These are phyloP conservation scores for Glaciozyma martinii DNA, from an alignment of 768 basidiomycete genomes.

Conservation along the genomic window DNA sequence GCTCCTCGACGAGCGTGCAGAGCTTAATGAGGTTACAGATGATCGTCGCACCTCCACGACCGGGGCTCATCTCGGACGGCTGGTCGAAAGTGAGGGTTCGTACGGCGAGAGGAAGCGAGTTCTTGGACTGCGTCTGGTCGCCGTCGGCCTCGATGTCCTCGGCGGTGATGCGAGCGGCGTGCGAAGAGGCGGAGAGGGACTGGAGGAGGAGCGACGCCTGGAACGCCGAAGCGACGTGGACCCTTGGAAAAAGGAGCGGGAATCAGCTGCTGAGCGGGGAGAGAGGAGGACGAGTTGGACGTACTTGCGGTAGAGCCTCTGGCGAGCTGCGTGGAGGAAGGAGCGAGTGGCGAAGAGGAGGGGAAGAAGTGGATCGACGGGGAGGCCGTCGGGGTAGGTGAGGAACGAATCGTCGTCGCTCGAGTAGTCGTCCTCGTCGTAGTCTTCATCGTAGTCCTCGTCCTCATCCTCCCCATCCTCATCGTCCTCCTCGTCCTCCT, in stretches of 20 bases:
- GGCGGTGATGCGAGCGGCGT: slow-evolving; percentile 6
- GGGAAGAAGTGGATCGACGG: slow-evolving; percentile 30
- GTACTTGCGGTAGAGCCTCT: slow-evolving; percentile 23
- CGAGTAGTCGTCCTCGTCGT: slow-evolving; percentile 7
- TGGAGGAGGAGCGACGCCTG: slow-evolving; percentile 16
- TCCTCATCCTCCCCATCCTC: not conserved
- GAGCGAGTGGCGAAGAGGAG: slow-evolving; percentile 28
- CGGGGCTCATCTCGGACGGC: not conserved
- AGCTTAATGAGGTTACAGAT: slow-evolving; percentile 7
- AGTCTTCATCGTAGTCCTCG: slow-evolving; percentile 5
- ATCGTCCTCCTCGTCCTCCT: not conserved
- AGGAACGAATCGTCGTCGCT: not conserved
- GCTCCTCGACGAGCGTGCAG: slow-evolving; percentile 8
- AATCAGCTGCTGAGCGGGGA: not conserved
- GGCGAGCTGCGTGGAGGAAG: slow-evolving; percentile 30
- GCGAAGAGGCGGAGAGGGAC: slow-evolving; percentile 1
- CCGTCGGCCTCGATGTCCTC: slow-evolving; percentile 6
- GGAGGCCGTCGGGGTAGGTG: slow-evolving; percentile 32
- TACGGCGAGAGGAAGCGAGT: slow-evolving; percentile 6
- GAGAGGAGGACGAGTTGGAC: not conserved
- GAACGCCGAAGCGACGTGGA: slow-evolving; percentile 4
- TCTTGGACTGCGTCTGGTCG: not conserved
- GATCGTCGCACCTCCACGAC: slow-evolving; percentile 9
- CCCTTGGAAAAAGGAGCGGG: not conserved
- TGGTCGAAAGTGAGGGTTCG: not conserved